Evolutionary conservation across 2,329 filamentous ascomycete genomes (phyloP), one percentile per base, ranked within the genome.

Genomic region (Rutstroemia sp.): DNA sequence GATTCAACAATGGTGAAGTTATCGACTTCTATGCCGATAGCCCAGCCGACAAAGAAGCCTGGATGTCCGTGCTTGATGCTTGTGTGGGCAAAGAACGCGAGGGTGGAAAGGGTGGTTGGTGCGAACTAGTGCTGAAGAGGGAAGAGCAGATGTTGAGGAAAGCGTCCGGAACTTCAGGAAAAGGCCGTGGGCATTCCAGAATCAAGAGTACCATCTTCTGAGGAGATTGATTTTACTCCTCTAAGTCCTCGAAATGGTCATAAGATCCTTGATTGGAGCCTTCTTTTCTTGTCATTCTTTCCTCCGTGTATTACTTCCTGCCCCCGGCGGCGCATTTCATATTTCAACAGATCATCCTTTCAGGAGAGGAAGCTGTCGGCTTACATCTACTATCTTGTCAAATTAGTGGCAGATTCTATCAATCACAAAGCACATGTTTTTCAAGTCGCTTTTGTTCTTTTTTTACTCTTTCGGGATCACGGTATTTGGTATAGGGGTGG

Each of bases 1-100:
- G 92, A 57, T 99, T 99, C 73, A 95, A 89, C 70, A 99, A 99
- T 68, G 94, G 94, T 60, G 94, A 99, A 74, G 85, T 96, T 61
- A 99, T 99, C 69, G 92, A 65, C 30, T 66, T 66, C 47, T 99
- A 99, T 69, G 94, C 84, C 30, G 92, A 97, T 72, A 92, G 84
- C 34, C 82, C 86, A 1, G 82, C 82, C 41, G 87, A 94, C 68
- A 99, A 97, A 74, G 89, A 96, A 47, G 87, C 84, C 54, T 99
- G 94, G 94, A 94, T 99, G 88, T 85, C 84, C 70, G 87, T 90
- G 14, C 82, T 99, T 21, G 91, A 97, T 45, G 78, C 84, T 38
- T 82, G 82, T 42, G 73, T 77, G 57, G 76, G 77, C 54, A 75
- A 76, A 53, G 72, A 72, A 57, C 68, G 69, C 34, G 72, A 73